Evolutionary conservation across 805 yeast genomes (phyloP), one percentile per base, ranked within the genome.

Genomic region (Diddensiella transvaalensis): DNA sequence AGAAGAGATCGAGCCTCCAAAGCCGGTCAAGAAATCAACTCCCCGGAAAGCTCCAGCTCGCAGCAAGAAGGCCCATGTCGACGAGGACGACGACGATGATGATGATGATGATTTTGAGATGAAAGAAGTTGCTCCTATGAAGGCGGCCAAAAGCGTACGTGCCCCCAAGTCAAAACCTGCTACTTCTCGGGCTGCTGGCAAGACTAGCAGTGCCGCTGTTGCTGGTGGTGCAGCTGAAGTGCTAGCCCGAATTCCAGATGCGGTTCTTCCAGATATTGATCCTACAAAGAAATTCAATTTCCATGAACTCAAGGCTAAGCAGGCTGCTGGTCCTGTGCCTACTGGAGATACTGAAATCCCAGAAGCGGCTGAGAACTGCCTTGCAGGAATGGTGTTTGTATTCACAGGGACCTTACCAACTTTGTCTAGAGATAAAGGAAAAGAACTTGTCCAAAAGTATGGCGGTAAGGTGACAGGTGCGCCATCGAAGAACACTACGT

Each of bases 351-450:
- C 50, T 10, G 81, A 79, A 13, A 71, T 89, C 24, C 96, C 97
- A 0, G 83, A 77, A 55, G 96, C 96, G 6, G 77, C 82, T 8
- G 87, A 89, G 2, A 83, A 90, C 62, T 93, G 99, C 68, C 69
- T 93, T 39, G 74, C 83, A 2, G 99, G 99, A 0, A 68, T 93
- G 22, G 87, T 95, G 0, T 85, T 93, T 53, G 98, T 93, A 0
- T 91, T 93, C 63, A 93, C 99, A 0, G 99, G 99, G 35, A 79
- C 80, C 3, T 67, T 93, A 47, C 96, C 96, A 1, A 78, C 79
- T 21, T 65, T 93, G 30, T 85, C 86, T 49, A 77, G 99, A 53
- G 83, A 78, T 0, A 81, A 79, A 18, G 82, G 90, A 23, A 95
- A 87, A 60, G 72, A 76, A 21, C 61, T 86, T 10, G 96, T 96